Evolutionary conservation across 2,329 filamentous ascomycete genomes (phyloP).

Genomic region (Penicillium sp.): DNA sequence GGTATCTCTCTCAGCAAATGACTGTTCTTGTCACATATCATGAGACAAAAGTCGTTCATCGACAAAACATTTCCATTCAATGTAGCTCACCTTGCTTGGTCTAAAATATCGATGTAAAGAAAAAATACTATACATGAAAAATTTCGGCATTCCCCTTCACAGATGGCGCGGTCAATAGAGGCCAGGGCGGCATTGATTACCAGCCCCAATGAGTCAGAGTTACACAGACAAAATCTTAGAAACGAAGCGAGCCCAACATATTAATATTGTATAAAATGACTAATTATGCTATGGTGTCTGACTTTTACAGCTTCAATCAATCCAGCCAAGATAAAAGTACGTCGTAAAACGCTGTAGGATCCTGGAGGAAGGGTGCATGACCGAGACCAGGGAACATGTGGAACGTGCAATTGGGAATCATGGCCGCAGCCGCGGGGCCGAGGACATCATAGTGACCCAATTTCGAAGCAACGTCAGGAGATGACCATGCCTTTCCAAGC

Average conservation of each 20-base stretch:
- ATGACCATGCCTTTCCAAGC: constrained; percentile 14
- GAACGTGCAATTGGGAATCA: constrained; percentile 13
- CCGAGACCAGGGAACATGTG: constrained; percentile 19
- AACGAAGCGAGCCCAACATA: background rate
- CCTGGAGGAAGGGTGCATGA: constrained; percentile 20
- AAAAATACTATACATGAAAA: too few species aligned
- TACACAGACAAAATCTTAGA: too few species aligned
- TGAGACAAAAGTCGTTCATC: too few species aligned
- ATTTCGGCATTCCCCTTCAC: too few species aligned
- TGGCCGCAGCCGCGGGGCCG: constrained; percentile 14
- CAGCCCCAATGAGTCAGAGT: too few species aligned
- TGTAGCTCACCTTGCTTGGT: too few species aligned
- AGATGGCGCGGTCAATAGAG: too few species aligned
- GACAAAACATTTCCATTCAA: too few species aligned
- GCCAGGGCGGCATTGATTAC: too few species aligned
- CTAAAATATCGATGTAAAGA: too few species aligned
- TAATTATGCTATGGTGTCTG: background rate
- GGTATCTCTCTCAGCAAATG: too few species aligned
- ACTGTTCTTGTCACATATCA: too few species aligned
- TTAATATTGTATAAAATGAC: background rate
- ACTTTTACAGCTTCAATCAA: background rate
- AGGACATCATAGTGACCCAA: constrained; percentile 13
- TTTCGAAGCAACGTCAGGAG: constrained; percentile 5
- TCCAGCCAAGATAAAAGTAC: constrained; percentile 9
- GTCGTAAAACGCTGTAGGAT: constrained; percentile 11